Evolutionary conservation across 2,329 filamentous ascomycete genomes (phyloP).

Genomic region (Cordyceps cicadae): DNA sequence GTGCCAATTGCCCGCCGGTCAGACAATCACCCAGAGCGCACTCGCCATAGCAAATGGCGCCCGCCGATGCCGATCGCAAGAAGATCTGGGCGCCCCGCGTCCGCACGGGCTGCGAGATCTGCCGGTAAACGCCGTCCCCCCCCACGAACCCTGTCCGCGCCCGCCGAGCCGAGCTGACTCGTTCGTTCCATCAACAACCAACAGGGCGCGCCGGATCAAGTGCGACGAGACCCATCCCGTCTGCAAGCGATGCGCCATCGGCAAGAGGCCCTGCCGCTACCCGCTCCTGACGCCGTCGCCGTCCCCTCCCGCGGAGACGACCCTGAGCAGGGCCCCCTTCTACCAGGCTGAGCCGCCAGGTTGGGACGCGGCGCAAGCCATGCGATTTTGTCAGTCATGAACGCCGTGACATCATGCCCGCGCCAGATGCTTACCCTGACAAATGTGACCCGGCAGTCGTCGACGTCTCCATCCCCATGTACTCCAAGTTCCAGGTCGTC

Average conservation of each 20-base stretch:
- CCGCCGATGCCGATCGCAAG: background rate
- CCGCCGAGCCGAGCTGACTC: background rate
- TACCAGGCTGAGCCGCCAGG: background rate
- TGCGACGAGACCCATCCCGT: constrained; percentile 1
- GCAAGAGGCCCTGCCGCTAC: background rate
- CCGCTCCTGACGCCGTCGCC: background rate
- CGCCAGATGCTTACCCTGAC: background rate
- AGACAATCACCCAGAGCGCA: too few relatives aligned
- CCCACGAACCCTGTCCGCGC: background rate
- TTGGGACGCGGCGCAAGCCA: background rate
- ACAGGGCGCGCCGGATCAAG: background rate
- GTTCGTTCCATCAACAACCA: background rate
- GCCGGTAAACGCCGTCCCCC: background rate
- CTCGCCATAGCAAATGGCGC: background rate
- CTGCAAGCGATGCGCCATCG: background rate
- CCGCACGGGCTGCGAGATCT: background rate
- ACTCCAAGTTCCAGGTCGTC: constrained; percentile 2
- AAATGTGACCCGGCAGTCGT: background rate
- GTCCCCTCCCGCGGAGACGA: background rate
- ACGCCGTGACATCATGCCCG: background rate
- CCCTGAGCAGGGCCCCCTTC: background rate
- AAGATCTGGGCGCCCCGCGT: background rate
- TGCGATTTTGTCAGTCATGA: background rate
- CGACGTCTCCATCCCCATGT: background rate
- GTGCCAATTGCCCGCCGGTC: too few relatives aligned